Base-by-base conservation (phyloP, 2,329 filamentous ascomycete species). In the Penicillium corylophilum region DNA sequence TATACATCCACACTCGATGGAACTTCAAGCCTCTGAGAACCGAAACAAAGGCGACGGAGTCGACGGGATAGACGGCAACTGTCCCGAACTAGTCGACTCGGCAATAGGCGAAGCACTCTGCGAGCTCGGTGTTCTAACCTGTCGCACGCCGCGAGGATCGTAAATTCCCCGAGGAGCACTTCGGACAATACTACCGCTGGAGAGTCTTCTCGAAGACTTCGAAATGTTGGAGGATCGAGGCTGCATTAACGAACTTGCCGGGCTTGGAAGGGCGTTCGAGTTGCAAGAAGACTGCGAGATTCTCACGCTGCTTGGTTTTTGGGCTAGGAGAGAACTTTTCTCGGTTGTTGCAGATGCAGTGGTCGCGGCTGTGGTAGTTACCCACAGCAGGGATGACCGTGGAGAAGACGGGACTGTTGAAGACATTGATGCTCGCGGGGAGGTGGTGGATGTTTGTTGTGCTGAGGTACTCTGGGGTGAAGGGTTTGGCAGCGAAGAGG, bases 321-420 rank as follows among this genome's bases (percentile, higher is more conserved):
- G 31, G 18, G 50, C 49, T 10, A 50, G 9, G 9, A 44, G 8
- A 1, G 54, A 46, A n/a, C 38, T 41, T 8, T 5, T 42, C 16
- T 50, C 50, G 13, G 46, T 42, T 1, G 16, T 38, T 5, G 4
- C 18, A 12, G 35, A 20, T 22, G 35, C 8, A 38, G 35, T 38
- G 3, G 35, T 43, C 10, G 52, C 22, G 1, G 31, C 39, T 1
- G 47, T 53, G 3, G 57, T 57, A 3, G 54, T 54, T 13, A 39
- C 44, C 48, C 56, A 57, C 2, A 48, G 23, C 47, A 47, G 48
- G 3, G 56, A 61, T 9, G 60, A 62, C 18, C 56, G 36, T 1
- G 28, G 5, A 7, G 54, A 50, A 1, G 51, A 10, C 4, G 35
- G 33, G 8, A 24, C 22, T 5, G 42, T 41, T 4, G 39, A 47